Base-by-base conservation (phyloP, 768 basidiomycete species). In the Mycena metata region DNA sequence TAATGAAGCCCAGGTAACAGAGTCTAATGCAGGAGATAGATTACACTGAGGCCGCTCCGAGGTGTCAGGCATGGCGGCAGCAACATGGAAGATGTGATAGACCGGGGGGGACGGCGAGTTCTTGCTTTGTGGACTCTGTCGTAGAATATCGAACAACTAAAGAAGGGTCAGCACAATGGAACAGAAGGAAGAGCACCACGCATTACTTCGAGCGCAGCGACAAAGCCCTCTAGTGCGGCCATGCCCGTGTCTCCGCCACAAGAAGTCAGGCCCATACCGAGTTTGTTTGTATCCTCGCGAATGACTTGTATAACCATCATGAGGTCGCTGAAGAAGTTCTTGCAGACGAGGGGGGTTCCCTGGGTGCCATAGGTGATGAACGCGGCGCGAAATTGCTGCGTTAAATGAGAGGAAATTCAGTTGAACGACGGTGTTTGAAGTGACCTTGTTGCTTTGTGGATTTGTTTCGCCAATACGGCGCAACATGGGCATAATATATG, bases 201-300 rank as follows among this genome's bases (percentile, higher is more conserved):
- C 1, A 33, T 16, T 60, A 92, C 91, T 83, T 93, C 91, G 24
- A 93, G 77, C 36, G 88, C 89, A 19, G 91, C 89, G 16, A 91
- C 89, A 15, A 92, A 76, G 10, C 89, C 92, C 65, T 94, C 92
- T 9, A 94, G 78, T 5, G 89, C 89, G 30, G 90, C 89, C 85
- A 92, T 84, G 1, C 91, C 91, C 64, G 74, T 76, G 33, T 76
- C 76, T 1, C 83, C 83, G 8, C 85, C 85, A 10, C 83, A 83
- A 50, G 81, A 83, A 1, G 87, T 87, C 64, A 82, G 79, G 4
- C 91, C 91, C 19, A 93, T 81, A 2, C 90, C 91, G 8, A 90
- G 77, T 36, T 82, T 84, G 13, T 74, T 69, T 6, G 76, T 75
- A 4, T 85, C 82, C 0, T 88, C 83, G 16, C 79, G 80, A 66